A percentile compares a stretch with the other conserved stretches of the same genome.
These are phyloP conservation scores for Fragaria ananassa DNA, from an alignment of 306 rosid species.

Conservation along the genomic window DNA sequence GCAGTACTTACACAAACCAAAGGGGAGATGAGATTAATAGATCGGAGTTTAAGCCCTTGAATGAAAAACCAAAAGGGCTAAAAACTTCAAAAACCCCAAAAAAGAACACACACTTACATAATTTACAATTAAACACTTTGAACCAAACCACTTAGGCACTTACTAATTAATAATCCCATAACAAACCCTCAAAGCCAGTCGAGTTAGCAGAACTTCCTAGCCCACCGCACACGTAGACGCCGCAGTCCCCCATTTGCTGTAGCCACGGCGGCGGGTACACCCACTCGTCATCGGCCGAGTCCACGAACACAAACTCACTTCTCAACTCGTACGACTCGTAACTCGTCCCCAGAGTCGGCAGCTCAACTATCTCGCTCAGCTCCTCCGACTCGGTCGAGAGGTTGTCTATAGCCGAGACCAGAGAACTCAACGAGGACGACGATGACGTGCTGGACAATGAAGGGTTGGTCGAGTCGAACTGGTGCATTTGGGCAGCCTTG, in stretches of 20 bases:
- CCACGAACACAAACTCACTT: slow-evolving; percentile 59
- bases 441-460: slow-evolving; percentile 10
- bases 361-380: slow-evolving; percentile 60
- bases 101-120: slow-evolving; percentile 8
- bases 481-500: slow-evolving; percentile 79
- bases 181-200: slow-evolving; percentile 36
- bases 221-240: slow-evolving; percentile 13
- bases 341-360: slow-evolving; percentile 55
- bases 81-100: slow-evolving; percentile 10
- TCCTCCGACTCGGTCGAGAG: slow-evolving; percentile 49
- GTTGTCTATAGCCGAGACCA: slow-evolving; percentile 34
- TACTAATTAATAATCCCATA: slow-evolving; percentile 40
- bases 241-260: slow-evolving; percentile 40
- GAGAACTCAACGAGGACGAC: slow-evolving; percentile 23
- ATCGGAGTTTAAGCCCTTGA: slow-evolving; percentile 22
- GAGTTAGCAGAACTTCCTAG: slow-evolving; percentile 19
- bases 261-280: slow-evolving; percentile 59
- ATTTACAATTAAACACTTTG: slow-evolving; percentile 11
- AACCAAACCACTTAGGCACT: neutral
- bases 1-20: neutral
- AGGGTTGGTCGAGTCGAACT: slow-evolving; percentile 22
- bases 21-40: neutral
- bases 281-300: slow-evolving; percentile 53
- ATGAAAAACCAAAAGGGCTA: slow-evolving; percentile 14
- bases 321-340: slow-evolving; percentile 32